Conservation (phyloP, 495 filamentous ascomycete species). For the Aspergillus mulundensis region DNA sequence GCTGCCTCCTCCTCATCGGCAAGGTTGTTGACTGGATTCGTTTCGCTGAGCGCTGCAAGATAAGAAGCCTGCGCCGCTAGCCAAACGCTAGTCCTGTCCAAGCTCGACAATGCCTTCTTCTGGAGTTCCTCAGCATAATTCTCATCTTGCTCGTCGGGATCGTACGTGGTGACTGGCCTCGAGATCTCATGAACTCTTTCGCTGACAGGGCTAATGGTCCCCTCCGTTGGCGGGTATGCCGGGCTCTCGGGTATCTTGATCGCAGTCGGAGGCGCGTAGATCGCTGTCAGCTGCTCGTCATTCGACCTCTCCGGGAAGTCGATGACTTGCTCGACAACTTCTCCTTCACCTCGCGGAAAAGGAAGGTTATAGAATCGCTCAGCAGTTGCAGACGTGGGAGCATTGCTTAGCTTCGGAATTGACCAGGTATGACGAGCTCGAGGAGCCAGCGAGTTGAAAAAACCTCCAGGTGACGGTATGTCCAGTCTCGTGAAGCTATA, state of each 20-base stretch:
- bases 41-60: conserved; percentile 63
- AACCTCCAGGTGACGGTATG: conserved; percentile 85
- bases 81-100: conserved; percentile 81
- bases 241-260: conserved; percentile 32
- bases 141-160: conserved; percentile 62
- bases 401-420: conserved; percentile 40
- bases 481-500: conserved; percentile 66
- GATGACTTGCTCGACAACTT: conserved; percentile 64
- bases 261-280: conserved; percentile 60
- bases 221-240: conserved; percentile 17
- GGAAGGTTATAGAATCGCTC: conserved; percentile 81
- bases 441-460: conserved; percentile 77
- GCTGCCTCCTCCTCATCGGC: background rate
- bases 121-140: conserved; percentile 64
- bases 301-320: conserved; percentile 52
- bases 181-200: conserved; percentile 34
- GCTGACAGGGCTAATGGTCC: conserved; percentile 31
- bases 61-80: conserved; percentile 74
- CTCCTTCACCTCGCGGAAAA: conserved; percentile 51
- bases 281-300: conserved; percentile 42
- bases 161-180: conserved; percentile 29
- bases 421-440: conserved; percentile 76
- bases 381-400: conserved; percentile 72
- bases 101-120: conserved; percentile 57
- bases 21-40: conserved; percentile 46